Percentiles rank a stretch among this genome's conserved stretches.
Conservation (phyloP, 495 filamentous ascomycete species). For the Penicillium malachiteum region DNA sequence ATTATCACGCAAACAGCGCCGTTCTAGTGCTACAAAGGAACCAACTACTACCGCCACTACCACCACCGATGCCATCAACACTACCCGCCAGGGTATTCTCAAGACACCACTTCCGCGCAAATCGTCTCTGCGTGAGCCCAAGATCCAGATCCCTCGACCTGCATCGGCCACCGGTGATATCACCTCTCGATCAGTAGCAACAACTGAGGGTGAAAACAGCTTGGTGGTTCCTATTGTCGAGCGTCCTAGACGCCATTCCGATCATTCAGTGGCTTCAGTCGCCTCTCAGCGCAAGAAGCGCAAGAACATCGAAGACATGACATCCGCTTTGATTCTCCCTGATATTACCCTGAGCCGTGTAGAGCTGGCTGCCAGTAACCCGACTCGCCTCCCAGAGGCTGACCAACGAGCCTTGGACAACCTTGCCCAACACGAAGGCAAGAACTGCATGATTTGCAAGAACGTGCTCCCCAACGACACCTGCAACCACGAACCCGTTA, state of each 20-base stretch:
- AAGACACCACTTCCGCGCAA: constrained; percentile 42
- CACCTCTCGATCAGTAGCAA: constrained; percentile 29
- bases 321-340: constrained; percentile 75
- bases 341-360: constrained; percentile 60
- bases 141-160: constrained; percentile 30
- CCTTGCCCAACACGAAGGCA: constrained; percentile 62
- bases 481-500: constrained; percentile 52
- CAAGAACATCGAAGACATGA: constrained; percentile 60
- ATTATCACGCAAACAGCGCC: constrained; percentile 45
- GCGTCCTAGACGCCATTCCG: constrained; percentile 48
- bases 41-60: constrained; percentile 29
- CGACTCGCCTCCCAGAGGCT: constrained; percentile 40
- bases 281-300: constrained; percentile 34
- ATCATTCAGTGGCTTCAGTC: constrained; percentile 33
- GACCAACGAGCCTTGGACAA: constrained; percentile 59
- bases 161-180: constrained; percentile 40
- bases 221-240: constrained; percentile 30
- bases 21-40: constrained; percentile 31
- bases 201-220: constrained; percentile 30
- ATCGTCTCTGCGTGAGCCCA: constrained; percentile 47
- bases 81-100: constrained; percentile 37
- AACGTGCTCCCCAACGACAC: constrained; percentile 49
- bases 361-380: constrained; percentile 32
- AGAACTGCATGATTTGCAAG: constrained; percentile 73
- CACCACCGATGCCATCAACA: constrained; percentile 34